Percentiles rank a stretch among this genome's conserved stretches.
Conservation (phyloP, 768 basidiomycete species). For the Mycena galopus region DNA sequence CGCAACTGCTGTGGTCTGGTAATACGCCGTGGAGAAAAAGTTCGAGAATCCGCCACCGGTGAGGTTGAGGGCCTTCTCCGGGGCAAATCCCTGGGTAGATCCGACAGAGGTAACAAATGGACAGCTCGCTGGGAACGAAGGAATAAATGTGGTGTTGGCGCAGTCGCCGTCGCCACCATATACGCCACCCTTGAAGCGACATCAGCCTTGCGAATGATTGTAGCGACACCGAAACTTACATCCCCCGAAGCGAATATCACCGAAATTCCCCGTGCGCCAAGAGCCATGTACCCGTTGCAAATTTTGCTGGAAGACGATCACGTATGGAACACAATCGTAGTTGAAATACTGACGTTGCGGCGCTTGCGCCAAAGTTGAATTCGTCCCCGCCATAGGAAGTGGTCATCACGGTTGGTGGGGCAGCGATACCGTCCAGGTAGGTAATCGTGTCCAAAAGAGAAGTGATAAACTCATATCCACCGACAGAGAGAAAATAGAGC, state of each 20-base stretch:
- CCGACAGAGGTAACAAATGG: slow-evolving; percentile 21
- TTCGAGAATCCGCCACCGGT: slow-evolving; percentile 57
- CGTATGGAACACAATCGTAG: background rate
- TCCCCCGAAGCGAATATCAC: background rate
- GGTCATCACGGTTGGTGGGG: background rate
- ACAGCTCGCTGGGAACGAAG: slow-evolving; percentile 31
- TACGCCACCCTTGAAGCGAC: background rate
- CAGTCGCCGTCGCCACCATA: slow-evolving; percentile 29
- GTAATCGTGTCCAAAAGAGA: background rate
- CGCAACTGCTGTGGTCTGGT: slow-evolving; percentile 46
- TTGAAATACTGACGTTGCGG: background rate
- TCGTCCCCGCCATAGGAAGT: background rate
- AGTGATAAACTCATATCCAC: background rate
- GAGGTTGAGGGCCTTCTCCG: slow-evolving; percentile 10
- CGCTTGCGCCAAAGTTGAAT: background rate
- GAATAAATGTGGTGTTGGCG: slow-evolving; percentile 42
- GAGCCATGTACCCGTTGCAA: too few relatives aligned
- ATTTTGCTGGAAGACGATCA: background rate
- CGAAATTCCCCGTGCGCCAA: too few relatives aligned
- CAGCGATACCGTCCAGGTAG: background rate
- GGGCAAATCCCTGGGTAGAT: background rate
- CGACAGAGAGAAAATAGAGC: background rate
- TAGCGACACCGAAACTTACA: background rate
- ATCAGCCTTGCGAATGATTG: background rate
- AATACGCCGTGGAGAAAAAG: slow-evolving; percentile 48